Evolutionary conservation across 306 rosid species (phyloP).

Genomic region (apple (Malus domestica)): DNA sequence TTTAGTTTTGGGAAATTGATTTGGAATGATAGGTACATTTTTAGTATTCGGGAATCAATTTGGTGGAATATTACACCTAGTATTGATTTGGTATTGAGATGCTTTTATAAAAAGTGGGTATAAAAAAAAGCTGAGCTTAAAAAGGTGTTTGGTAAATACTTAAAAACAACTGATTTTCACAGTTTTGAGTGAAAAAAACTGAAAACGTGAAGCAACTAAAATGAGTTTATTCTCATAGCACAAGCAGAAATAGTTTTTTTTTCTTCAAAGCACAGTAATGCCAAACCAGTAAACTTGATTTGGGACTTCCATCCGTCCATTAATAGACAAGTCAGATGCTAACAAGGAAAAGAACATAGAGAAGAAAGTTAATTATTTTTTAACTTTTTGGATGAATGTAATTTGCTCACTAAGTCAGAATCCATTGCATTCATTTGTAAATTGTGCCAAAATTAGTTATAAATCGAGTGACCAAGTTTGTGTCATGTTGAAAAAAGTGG

Average conservation of each 20-base stretch:
- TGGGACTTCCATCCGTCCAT: conserved; percentile 11
- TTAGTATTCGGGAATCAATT: conserved; percentile 12
- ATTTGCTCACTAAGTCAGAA: neutral
- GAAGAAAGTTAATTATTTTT: neutral
- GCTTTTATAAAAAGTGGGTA: too few relatives aligned
- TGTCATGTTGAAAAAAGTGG: neutral
- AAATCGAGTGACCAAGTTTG: neutral
- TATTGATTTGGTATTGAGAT: too few relatives aligned
- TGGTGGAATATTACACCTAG: conserved; percentile 4
- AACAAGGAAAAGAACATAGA: neutral
- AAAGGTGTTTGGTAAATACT: too few relatives aligned
- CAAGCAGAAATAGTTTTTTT: too few relatives aligned
- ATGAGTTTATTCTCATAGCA: too few relatives aligned
- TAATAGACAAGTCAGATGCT: neutral
- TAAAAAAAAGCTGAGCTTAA: too few relatives aligned
- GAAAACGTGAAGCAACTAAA: too few relatives aligned
- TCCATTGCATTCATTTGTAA: neutral
- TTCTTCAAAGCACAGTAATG: too few relatives aligned
- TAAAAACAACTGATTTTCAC: too few relatives aligned
- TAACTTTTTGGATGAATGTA: neutral
- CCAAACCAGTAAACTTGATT: neutral
- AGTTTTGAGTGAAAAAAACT: too few relatives aligned
- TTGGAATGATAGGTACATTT: neutral
- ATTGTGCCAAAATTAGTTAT: neutral
- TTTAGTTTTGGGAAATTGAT: neutral